Conservation (phyloP, 352 stramenopile species). For the Phytophthora tentaculata region DNA sequence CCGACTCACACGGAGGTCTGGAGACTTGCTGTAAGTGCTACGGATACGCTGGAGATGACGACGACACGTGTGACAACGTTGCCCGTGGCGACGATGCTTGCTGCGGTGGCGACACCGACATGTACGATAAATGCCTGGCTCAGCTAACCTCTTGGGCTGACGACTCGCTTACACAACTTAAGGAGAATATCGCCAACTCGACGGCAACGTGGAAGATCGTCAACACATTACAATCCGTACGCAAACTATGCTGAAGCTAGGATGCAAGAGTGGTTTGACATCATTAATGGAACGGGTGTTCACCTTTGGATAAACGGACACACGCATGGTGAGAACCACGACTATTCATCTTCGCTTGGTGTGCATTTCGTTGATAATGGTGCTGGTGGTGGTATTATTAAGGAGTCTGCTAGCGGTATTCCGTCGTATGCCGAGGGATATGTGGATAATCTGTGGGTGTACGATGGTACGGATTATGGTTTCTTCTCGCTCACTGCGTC, state of each 20-base stretch:
- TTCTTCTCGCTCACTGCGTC: slow-evolving; percentile 65
- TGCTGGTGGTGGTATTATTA: slow-evolving; percentile 75
- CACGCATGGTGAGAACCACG: slow-evolving; percentile 73
- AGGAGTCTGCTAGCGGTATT: slow-evolving; percentile 68
- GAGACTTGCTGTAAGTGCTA: slow-evolving; percentile 71
- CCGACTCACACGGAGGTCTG: slow-evolving; percentile 50
- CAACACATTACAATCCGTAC: slow-evolving; percentile 71
- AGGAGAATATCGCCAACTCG: slow-evolving; percentile 49
- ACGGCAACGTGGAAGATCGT: slow-evolving; percentile 75
- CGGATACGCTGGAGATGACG: slow-evolving; percentile 51
- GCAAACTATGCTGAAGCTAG: slow-evolving; percentile 44
- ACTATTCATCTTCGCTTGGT: slow-evolving; percentile 56
- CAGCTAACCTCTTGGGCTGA: slow-evolving; percentile 51
- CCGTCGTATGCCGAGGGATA: slow-evolving; percentile 54
- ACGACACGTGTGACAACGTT: slow-evolving; percentile 50
- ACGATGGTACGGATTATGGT: slow-evolving; percentile 63
- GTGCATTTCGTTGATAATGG: slow-evolving; percentile 82
- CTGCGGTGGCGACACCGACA: slow-evolving; percentile 46
- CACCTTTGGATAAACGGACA: slow-evolving; percentile 59
- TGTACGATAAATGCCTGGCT: slow-evolving; percentile 49
- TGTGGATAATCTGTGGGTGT: slow-evolving; percentile 67
- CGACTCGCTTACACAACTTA: slow-evolving; percentile 50
- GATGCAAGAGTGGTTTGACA: slow-evolving; percentile 50
- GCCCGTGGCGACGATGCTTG: slow-evolving; percentile 49
- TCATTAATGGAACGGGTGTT: slow-evolving; percentile 45